Evolutionary conservation across 2,329 filamentous ascomycete genomes (phyloP).

Genomic region (Allantophomopsis cytisporea): DNA sequence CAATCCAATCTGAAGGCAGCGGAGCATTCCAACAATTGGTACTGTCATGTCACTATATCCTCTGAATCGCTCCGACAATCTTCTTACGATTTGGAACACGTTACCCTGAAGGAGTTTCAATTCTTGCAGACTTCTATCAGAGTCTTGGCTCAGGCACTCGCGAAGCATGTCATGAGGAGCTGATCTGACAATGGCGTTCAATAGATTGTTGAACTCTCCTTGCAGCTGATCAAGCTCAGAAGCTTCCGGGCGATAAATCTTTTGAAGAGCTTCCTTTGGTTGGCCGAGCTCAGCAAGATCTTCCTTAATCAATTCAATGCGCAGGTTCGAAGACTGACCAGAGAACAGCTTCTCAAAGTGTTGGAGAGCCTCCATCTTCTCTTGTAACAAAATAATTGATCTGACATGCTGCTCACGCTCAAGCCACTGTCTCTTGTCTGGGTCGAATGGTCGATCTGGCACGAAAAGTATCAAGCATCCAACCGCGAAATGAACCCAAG

Average conservation of each 20-base stretch:
- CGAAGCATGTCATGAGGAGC: constrained; percentile 9
- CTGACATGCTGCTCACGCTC: constrained; percentile 45
- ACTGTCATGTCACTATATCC: constrained; percentile 77
- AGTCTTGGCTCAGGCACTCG: constrained; percentile 24
- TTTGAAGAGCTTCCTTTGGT: constrained; percentile 46
- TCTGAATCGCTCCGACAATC: constrained; percentile 57
- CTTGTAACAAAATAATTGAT: constrained; percentile 37
- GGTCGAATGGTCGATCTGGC: constrained; percentile 78
- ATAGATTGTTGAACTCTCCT: constrained; percentile 67
- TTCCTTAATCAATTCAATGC: constrained; percentile 46
- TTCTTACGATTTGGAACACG: constrained; percentile 53
- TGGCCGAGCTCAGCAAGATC: constrained; percentile 52
- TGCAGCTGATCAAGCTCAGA: constrained; percentile 63
- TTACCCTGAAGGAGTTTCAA: constrained; percentile 33
- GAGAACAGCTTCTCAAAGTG: constrained; percentile 55
- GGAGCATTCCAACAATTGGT: constrained; percentile 66
- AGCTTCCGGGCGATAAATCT: constrained; percentile 56
- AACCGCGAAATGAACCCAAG: constrained; percentile 66
- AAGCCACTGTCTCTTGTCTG: constrained; percentile 51
- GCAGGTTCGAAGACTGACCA: constrained; percentile 53
- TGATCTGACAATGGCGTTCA: constrained; percentile 30
- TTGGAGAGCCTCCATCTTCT: constrained; percentile 44
- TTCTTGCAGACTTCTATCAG: constrained; percentile 12
- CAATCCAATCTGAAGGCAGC: constrained; percentile 65
- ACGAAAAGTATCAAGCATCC: constrained; percentile 69